Percentiles rank a stretch among this genome's conserved stretches.
Conservation (phyloP, 805 yeast species). For the Ogataea corticis region DNA sequence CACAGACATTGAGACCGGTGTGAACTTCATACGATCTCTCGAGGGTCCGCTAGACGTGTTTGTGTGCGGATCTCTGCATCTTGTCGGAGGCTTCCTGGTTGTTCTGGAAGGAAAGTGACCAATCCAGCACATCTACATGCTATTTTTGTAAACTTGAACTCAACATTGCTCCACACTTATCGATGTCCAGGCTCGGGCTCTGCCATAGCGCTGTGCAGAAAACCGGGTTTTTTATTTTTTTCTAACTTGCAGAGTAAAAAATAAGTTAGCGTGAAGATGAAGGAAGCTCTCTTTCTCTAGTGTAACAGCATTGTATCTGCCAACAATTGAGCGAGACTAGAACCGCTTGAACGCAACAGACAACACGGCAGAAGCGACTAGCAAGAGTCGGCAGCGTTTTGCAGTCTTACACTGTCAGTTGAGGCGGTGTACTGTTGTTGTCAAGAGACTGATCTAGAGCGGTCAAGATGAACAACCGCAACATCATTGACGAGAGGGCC, state of each 20-base stretch:
- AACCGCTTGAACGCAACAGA: not conserved
- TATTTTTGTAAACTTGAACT: not conserved
- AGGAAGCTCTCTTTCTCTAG: not conserved
- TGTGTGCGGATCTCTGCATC: constrained; percentile 90
- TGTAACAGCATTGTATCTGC: not conserved
- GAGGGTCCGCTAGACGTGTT: constrained; percentile 65
- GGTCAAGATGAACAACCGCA: constrained; percentile 23
- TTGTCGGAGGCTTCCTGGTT: constrained; percentile 91
- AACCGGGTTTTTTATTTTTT: not conserved
- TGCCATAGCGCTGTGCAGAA: not conserved
- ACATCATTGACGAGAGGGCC: constrained; percentile 32
- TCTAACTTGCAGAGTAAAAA: not conserved
- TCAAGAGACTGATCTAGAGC: not conserved
- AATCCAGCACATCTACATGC: not conserved
- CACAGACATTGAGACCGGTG: constrained; percentile 75
- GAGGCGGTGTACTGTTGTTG: not conserved
- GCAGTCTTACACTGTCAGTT: not conserved
- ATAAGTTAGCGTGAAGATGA: not conserved
- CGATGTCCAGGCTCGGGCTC: not conserved
- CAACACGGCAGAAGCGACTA: not conserved
- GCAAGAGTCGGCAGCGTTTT: not conserved
- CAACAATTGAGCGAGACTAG: not conserved
- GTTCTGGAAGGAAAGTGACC: constrained; percentile 59
- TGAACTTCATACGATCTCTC: constrained; percentile 50
- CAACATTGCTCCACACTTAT: not conserved